Percentiles rank a stretch among this genome's conserved stretches.
phyloP scores from a whole-genome alignment of 768 basidiomycete species.

The Cystobasidium onofrii region DNA sequence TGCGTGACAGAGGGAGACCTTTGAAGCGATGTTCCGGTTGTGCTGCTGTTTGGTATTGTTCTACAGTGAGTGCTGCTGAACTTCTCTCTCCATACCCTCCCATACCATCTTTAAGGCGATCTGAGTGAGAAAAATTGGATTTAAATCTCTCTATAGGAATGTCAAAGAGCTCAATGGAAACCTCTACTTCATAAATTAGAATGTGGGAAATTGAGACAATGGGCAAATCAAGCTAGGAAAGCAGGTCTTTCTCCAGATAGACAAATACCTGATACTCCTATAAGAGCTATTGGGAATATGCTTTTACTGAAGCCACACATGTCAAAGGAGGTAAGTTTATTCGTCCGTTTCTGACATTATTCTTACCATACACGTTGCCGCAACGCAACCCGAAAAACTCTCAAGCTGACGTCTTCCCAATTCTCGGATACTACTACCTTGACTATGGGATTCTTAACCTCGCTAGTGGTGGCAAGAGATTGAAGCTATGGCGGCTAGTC shows the following conservation, averaged over 20 bases:
- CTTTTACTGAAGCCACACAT: conserved; percentile 42
- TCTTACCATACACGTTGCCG: no score
- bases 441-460: neutral
- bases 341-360: no score
- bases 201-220: conserved; percentile 10
- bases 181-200: conserved; percentile 21
- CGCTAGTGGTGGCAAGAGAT: conserved; percentile 22
- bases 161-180: conserved; percentile 21
- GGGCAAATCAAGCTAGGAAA: neutral
- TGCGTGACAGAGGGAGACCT: conserved; percentile 41
- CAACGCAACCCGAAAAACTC: no score
- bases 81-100: neutral
- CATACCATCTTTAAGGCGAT: no score
- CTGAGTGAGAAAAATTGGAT: no score
- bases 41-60: conserved; percentile 65
- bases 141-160: no score
- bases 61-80: conserved; percentile 54
- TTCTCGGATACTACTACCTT: no score
- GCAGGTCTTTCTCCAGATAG: neutral
- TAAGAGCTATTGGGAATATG: conserved; percentile 69
- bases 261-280: conserved; percentile 60
- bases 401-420: neutral
- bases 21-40: conserved; percentile 65
- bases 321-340: neutral
- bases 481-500: conserved; percentile 16